Evolutionary conservation across 176 grass and related monocot species (phyloP).

Genomic region (Oryza glaberrima): DNA sequence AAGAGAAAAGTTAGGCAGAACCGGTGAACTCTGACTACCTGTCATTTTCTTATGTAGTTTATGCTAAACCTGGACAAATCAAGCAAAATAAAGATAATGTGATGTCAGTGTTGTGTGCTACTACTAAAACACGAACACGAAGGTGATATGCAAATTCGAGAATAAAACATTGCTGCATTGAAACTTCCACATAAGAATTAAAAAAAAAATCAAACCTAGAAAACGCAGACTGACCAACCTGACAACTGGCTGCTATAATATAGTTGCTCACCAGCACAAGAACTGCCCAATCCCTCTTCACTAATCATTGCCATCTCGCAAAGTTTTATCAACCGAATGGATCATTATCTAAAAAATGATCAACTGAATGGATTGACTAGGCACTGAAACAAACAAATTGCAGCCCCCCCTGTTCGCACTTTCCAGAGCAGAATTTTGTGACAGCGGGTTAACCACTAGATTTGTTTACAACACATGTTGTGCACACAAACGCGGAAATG

Average conservation of each 20-base stretch:
- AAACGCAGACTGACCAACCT: not conserved
- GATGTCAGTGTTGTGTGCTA: not conserved
- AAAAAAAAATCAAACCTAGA: not conserved
- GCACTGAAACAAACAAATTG: not conserved
- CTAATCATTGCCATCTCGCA: slow-evolving; percentile 7
- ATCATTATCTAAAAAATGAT: too few species aligned
- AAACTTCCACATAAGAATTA: not conserved
- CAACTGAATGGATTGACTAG: not conserved
- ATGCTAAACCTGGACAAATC: not conserved
- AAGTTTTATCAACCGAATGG: not conserved
- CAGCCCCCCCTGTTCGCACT: not conserved
- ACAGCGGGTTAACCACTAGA: not conserved
- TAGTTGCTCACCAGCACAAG: slow-evolving; percentile 23
- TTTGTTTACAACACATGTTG: not conserved
- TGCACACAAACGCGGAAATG: not conserved
- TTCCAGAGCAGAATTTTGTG: not conserved
- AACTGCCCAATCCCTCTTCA: slow-evolving; percentile 5
- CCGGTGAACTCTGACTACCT: not conserved
- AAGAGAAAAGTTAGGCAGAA: not conserved
- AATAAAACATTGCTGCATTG: not conserved
- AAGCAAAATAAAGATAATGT: not conserved
- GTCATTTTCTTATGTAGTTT: not conserved
- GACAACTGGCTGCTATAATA: not conserved
- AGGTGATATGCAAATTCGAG: not conserved
- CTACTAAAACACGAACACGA: not conserved